These are phyloP conservation scores for Pseudogymnoascus sp. DNA, from an alignment of 2,329 filamentous ascomycete species.

Conservation along the genomic window DNA sequence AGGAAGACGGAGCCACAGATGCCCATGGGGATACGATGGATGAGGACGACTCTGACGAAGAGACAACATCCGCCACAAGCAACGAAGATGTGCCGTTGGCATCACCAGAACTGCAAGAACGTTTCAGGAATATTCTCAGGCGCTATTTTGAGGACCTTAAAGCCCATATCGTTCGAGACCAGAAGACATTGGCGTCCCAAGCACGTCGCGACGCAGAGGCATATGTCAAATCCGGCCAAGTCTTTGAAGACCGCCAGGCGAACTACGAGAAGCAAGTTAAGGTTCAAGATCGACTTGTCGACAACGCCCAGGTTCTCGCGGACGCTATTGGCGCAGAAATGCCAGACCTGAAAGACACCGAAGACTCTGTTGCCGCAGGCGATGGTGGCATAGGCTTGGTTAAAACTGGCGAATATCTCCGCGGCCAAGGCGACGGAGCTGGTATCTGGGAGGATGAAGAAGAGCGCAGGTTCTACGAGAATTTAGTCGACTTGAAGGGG, in stretches of 20 bases:
- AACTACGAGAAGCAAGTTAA: constrained; percentile 95
- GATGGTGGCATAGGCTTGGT: constrained; percentile 85
- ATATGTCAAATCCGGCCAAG: constrained; percentile 96
- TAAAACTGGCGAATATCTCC: constrained; percentile 88
- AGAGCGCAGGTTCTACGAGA: constrained; percentile 96
- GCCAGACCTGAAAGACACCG: constrained; percentile 84
- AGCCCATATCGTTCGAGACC: constrained; percentile 78
- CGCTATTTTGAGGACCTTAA: constrained; percentile 94
- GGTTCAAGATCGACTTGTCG: constrained; percentile 79
- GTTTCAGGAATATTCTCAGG: constrained; percentile 77
- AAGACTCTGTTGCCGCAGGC: constrained; percentile 57
- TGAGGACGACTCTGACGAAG: constrained; percentile 44
- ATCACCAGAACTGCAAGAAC: constrained; percentile 69
- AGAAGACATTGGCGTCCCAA: constrained; percentile 80
- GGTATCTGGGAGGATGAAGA: constrained; percentile 99
- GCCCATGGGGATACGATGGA: constrained; percentile 38
- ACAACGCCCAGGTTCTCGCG: constrained; percentile 85
- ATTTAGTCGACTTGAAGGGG: constrained; percentile 87
- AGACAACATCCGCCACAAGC: constrained; percentile 40
- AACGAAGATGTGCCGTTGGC: constrained; percentile 67
- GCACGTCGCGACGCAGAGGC: constrained; percentile 93
- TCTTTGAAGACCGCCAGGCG: constrained; percentile 93
- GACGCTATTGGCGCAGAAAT: constrained; percentile 86
- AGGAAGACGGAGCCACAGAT: constrained; percentile 68
- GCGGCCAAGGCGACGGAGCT: constrained; percentile 80